Evolutionary conservation across 2,329 filamentous ascomycete genomes (phyloP).

Genomic region (Alternaria postmessia): DNA sequence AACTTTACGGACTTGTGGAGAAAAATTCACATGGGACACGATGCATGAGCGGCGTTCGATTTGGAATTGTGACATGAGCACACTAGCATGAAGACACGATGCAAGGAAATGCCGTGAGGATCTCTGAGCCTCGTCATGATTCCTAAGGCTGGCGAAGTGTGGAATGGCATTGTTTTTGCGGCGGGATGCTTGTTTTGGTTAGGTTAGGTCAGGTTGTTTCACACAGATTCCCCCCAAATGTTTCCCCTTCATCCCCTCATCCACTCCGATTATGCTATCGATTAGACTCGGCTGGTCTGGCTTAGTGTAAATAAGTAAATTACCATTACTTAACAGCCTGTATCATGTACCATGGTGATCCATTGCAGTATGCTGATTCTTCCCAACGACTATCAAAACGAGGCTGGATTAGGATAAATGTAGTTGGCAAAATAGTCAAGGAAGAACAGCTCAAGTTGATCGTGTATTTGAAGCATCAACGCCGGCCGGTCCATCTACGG

Average conservation of each 20-base stretch:
- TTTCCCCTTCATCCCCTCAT: slow-evolving; percentile 6
- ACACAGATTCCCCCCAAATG: slow-evolving; percentile 29
- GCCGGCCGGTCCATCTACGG: slow-evolving; percentile 4
- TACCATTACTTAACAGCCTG: background rate
- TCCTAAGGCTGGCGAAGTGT: background rate
- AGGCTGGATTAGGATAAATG: background rate
- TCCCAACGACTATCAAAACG: background rate
- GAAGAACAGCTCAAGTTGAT: background rate
- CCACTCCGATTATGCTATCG: slow-evolving; percentile 3
- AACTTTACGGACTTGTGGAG: slow-evolving; percentile 4
- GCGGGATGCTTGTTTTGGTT: slow-evolving; percentile 11
- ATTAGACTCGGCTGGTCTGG: slow-evolving; percentile 6
- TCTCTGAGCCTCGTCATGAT: background rate
- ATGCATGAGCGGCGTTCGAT: slow-evolving; percentile 14
- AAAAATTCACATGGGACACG: slow-evolving; percentile 8
- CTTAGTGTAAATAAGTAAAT: background rate
- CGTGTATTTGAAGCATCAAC: slow-evolving; percentile 3
- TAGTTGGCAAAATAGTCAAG: background rate
- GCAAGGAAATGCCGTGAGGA: background rate
- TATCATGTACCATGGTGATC: background rate
- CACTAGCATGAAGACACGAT: background rate
- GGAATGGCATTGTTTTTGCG: background rate
- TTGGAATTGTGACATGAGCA: slow-evolving; percentile 1
- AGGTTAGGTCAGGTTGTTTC: slow-evolving; percentile 20
- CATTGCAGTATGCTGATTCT: background rate